Evolutionary conservation across 352 stramenopile genomes (phyloP), one percentile per base, ranked within the genome.

Genomic region (Phytopythium sindhum): DNA sequence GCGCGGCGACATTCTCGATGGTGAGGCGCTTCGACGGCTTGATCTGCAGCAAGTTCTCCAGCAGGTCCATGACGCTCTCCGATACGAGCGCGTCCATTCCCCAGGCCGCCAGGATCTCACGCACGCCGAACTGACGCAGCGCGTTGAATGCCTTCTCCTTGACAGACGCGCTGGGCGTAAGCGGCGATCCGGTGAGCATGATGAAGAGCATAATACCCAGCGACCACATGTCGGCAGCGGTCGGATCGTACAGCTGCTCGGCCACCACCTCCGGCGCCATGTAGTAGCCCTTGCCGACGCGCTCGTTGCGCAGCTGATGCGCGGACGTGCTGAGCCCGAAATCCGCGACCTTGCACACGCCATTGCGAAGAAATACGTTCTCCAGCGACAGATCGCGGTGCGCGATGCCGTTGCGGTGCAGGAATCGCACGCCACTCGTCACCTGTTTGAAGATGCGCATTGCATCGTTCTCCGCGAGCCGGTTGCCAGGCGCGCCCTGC

Each of bases 141-240:
- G 70, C 66, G 19, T 50, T 59, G 55, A 82, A 86, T 12, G 66
- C 68, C 21, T 71, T 73, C 29, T 86, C 75, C 7, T 65, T 39
- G 11, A 53, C 48, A 1, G 68, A 66, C 0, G 74, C 74, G 12
- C 54, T 63, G 2, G 78, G 65, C 48, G 70, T 63, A 12, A 88
- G 69, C 15, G 79, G 80, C 11, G 80, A 83, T 0, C 83, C 83
- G 5, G 78, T 87, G 9, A 91, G 57, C 77, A 91, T 84, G 48
- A 89, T 80, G 70, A 89, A 91, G 8, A 91, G 61, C 45, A 91
- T 67, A 29, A 88, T 68, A 8, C 83, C 80, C 2, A 91, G 70
- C 23, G 83, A 89, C 83, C 80, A 90, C 60, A 89, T 72, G 35
- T 91, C 83, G n/a, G 80, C 80, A 5, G 68, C 76, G 15, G 64